Percentiles rank a stretch among this genome's conserved stretches.
These are phyloP conservation scores for Acidomyces sp. DNA, from an alignment of 495 filamentous ascomycete species.

Conservation along the genomic window DNA sequence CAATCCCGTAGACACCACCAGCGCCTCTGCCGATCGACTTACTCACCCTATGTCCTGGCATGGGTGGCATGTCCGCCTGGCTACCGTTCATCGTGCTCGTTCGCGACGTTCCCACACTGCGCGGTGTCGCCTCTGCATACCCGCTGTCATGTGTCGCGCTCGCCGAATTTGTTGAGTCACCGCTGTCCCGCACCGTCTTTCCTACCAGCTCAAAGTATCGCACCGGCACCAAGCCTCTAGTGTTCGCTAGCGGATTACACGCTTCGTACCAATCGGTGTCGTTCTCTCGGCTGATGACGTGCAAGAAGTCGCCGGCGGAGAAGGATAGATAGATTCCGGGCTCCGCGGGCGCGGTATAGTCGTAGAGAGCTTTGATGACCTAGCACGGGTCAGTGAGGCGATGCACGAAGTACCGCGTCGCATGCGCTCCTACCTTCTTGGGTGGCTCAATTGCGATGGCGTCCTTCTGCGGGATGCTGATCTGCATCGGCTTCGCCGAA, in stretches of 20 bases:
- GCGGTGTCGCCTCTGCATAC: slow-evolving; percentile 48
- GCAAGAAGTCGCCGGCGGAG: slow-evolving; percentile 90
- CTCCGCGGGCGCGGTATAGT: slow-evolving; percentile 50
- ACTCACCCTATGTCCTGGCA: slow-evolving; percentile 33
- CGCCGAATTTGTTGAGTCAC: slow-evolving; percentile 55
- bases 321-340: slow-evolving; percentile 70
- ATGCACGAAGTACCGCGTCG: neutral
- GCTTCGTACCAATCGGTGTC: slow-evolving; percentile 96
- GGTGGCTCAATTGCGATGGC: slow-evolving; percentile 91
- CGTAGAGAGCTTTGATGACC: slow-evolving; percentile 95
- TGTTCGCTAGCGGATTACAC: slow-evolving; percentile 85
- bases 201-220: slow-evolving; percentile 83
- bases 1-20: slow-evolving; percentile 85
- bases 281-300: slow-evolving; percentile 93
- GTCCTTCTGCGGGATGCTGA: slow-evolving; percentile 82
- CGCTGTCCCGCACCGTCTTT: slow-evolving; percentile 79
- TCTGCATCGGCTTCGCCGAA: slow-evolving; percentile 52
- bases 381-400: slow-evolving; percentile 27
- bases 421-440: slow-evolving; percentile 62
- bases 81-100: slow-evolving; percentile 16
- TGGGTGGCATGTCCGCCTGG: slow-evolving; percentile 27
- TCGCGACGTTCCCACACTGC: slow-evolving; percentile 10
- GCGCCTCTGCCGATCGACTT: slow-evolving; percentile 46
- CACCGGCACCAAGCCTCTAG: slow-evolving; percentile 84
- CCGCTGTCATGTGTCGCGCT: slow-evolving; percentile 63